phyloP scores from a whole-genome alignment of 73 alveolate genomes.

The Tetrahymena elliotti region DNA sequence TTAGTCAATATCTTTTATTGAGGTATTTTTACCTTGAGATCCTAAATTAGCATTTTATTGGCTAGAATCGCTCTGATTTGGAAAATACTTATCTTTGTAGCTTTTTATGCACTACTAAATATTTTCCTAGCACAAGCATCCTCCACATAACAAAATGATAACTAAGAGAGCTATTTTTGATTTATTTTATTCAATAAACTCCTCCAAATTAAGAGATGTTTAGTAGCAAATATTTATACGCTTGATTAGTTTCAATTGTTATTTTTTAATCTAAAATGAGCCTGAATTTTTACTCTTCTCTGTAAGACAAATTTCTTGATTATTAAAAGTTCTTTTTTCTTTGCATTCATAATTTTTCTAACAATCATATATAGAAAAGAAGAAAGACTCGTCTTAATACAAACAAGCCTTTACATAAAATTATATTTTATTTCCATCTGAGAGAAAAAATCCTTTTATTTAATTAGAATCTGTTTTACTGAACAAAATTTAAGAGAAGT shows the following conservation, averaged over 20 bases:
- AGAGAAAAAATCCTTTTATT: not conserved
- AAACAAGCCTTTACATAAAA: not conserved
- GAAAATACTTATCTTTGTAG: not conserved
- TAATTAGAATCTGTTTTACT: not conserved
- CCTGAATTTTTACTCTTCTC: not conserved
- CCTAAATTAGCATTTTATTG: not conserved
- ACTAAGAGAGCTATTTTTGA: not conserved
- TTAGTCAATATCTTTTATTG: not conserved
- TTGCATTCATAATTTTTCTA: not conserved
- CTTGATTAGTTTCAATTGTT: not conserved
- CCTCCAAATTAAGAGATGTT: not conserved
- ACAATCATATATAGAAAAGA: not conserved
- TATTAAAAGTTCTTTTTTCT: not conserved
- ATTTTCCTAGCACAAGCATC: not conserved
- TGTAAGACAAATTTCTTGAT: not conserved
- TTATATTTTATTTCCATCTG: not conserved
- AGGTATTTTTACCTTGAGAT: too few relatives aligned
- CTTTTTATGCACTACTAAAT: not conserved
- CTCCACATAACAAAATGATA: not conserved
- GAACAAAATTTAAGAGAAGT: not conserved
- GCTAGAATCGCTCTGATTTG: not conserved
- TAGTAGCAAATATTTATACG: not conserved
- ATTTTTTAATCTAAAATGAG: not conserved
- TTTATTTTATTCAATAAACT: not conserved
- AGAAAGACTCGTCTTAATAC: not conserved